A percentile compares a stretch with the other conserved stretches of the same genome.
These are phyloP conservation scores for Cornus kousa DNA, from an alignment of 148 eudicot genomes.

Conservation along the genomic window DNA sequence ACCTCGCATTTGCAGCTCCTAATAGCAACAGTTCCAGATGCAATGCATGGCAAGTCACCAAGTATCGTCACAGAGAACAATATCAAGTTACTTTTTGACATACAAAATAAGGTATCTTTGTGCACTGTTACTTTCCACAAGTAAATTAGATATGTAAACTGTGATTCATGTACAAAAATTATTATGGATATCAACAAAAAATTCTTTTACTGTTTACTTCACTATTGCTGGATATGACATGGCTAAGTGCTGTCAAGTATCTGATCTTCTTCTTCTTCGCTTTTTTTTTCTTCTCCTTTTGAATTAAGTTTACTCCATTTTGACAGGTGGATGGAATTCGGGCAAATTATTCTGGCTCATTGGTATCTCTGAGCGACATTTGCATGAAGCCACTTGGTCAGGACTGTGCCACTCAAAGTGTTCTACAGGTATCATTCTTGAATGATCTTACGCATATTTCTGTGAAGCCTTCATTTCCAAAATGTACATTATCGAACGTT, in stretches of 20 bases:
- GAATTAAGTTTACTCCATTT: constrained; percentile 3
- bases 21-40: constrained; percentile 64
- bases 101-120: constrained; percentile 78
- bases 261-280: background rate
- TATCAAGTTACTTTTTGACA: constrained; percentile 79
- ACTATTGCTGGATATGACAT: background rate
- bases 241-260: background rate
- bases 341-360: constrained; percentile 76
- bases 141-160: constrained; percentile 2
- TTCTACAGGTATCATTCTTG: constrained; percentile 67
- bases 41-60: constrained; percentile 52
- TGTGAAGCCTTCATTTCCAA: background rate
- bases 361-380: constrained; percentile 74
- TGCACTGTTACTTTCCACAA: background rate
- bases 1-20: constrained; percentile 62
- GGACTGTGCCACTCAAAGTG: constrained; percentile 98
- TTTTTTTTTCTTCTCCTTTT: background rate
- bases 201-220: background rate
- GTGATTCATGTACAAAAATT: background rate
- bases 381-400: constrained; percentile 96
- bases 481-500: background rate
- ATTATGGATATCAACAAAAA: background rate
- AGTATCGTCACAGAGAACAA: constrained; percentile 77
- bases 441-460: constrained; percentile 2
- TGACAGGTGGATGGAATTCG: constrained; percentile 84